These are phyloP conservation scores for Arthonia radiata DNA, from an alignment of 495 filamentous ascomycete genomes.

Conservation along the genomic window DNA sequence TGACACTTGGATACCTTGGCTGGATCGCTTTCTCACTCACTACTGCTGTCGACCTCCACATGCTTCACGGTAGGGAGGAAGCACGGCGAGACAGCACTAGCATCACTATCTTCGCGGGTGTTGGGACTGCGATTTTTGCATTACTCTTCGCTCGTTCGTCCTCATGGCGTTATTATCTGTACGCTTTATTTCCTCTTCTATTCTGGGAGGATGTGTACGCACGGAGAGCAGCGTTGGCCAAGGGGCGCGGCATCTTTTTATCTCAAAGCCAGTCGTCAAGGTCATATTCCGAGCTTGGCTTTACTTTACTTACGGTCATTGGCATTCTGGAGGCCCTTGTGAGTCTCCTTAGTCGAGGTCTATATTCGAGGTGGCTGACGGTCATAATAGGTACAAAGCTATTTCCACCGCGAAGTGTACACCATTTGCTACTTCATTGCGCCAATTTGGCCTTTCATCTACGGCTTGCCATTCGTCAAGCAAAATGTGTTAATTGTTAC, in stretches of 20 bases:
- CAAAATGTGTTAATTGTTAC: conserved; percentile 33
- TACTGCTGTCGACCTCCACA: conserved; percentile 72
- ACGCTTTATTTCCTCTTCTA: conserved; percentile 69
- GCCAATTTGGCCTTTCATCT: conserved; percentile 50
- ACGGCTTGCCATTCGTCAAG: conserved; percentile 46
- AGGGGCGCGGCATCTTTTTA: conserved; percentile 45
- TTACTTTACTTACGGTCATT: conserved; percentile 42
- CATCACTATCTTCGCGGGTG: conserved; percentile 43
- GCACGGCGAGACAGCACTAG: conserved; percentile 37
- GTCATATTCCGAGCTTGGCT: conserved; percentile 25
- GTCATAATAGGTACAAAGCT: conserved; percentile 40
- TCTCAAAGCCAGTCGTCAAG: conserved; percentile 34
- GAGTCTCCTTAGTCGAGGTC: conserved; percentile 13
- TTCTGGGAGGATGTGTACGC: conserved; percentile 97
- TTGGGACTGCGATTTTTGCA: conserved; percentile 51
- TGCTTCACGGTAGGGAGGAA: conserved; percentile 46
- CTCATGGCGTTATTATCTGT: conserved; percentile 70
- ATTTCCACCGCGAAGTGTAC: conserved; percentile 73
- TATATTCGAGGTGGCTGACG: conserved; percentile 2
- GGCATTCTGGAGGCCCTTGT: conserved; percentile 64
- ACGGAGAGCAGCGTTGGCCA: conserved; percentile 38
- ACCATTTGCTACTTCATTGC: conserved; percentile 55
- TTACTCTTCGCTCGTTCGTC: conserved; percentile 58
- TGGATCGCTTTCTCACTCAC: conserved; percentile 93
- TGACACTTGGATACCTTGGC: conserved; percentile 81